Evolutionary conservation across 2,329 filamentous ascomycete species (phyloP), one percentile per base, ranked within the genome.

Genomic region (Diaporthe sp.): DNA sequence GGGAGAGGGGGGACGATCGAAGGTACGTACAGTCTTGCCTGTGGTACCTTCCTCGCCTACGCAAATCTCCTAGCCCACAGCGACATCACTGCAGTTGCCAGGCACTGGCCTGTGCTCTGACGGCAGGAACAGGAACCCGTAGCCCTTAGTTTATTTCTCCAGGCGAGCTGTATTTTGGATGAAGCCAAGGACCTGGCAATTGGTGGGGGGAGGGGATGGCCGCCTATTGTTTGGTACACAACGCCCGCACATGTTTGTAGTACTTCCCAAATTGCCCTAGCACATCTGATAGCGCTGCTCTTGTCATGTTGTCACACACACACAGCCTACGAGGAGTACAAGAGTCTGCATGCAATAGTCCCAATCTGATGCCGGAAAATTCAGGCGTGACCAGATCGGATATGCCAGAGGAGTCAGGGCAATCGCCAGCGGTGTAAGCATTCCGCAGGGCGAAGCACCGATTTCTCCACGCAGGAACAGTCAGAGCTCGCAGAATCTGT

Each of bases 61-160:
- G 28, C 54, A 57, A 25, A 22, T 2, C 19, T 33, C 28, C 30
- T 30, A n/a, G 19, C 33, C 33, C 13, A 3, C n/a, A 42, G 7
- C 42, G 42, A 50, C 61, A 50, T 66, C 28, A 66, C 30, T 35
- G 58, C 58, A 64, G 58, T 40, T 64, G 58, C 58, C 58, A 64
- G 38, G 38, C 38, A 30, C 40, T 64, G 58, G 38, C 38, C 58
- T 64, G 58, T 64, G 58, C 17, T 30, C 38, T 28, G 38, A 45
- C 25, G 58, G 25, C 25, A 45, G 25, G 58, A 30, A 42, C 58
- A 64, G 25, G 58, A 64, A 64, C 58, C 25, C 19, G 38, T 40
- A 38, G 35, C 13, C 6, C n/a, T 17, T 28, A 25, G 6, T 30
- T 38, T 22, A 28, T 45, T 64, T 64, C 15, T 45, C 45, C 58